These are phyloP conservation scores for Marchantia polymorpha DNA, from an alignment of 225 moss, liverwort and hornwort genomes.

Conservation along the genomic window DNA sequence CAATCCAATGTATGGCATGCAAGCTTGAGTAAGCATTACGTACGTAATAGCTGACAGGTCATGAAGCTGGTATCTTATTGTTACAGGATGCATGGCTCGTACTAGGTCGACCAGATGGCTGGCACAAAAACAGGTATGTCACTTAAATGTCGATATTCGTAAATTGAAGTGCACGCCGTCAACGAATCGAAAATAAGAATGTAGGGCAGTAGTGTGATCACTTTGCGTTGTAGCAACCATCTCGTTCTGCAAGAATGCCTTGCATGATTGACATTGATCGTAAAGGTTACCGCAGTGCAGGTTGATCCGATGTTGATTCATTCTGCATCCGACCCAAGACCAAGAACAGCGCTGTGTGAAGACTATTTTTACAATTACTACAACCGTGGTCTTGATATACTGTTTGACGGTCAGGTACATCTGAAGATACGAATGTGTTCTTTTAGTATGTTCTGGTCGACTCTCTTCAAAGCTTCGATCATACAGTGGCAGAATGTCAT, in stretches of 20 bases:
- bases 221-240: not conserved
- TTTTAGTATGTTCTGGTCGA: not conserved
- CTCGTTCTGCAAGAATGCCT: too few species aligned
- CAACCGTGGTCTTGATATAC: slow-evolving; percentile 86
- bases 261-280: too few species aligned
- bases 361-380: slow-evolving; percentile 99
- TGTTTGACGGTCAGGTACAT: slow-evolving; percentile 92
- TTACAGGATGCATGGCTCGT: slow-evolving; percentile 93
- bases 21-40: not conserved
- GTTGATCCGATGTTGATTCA: slow-evolving; percentile 99
- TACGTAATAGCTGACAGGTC: not conserved
- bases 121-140: slow-evolving; percentile 80
- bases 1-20: too few species aligned
- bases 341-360: slow-evolving; percentile 89
- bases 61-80: not conserved
- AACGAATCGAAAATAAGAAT: not conserved
- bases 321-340: slow-evolving; percentile 91
- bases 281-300: slow-evolving; percentile 26
- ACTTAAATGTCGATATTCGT: not conserved
- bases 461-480: too few species aligned
- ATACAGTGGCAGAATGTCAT: not conserved
- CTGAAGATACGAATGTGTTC: not conserved
- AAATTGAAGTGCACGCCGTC: not conserved
- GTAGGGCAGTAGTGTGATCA: not conserved
- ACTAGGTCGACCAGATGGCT: slow-evolving; percentile 80